A percentile compares a stretch with the other conserved stretches of the same genome.
Evolutionary conservation across 2,329 filamentous ascomycete species (phyloP).

Genomic region (Neonectria faginata): DNA sequence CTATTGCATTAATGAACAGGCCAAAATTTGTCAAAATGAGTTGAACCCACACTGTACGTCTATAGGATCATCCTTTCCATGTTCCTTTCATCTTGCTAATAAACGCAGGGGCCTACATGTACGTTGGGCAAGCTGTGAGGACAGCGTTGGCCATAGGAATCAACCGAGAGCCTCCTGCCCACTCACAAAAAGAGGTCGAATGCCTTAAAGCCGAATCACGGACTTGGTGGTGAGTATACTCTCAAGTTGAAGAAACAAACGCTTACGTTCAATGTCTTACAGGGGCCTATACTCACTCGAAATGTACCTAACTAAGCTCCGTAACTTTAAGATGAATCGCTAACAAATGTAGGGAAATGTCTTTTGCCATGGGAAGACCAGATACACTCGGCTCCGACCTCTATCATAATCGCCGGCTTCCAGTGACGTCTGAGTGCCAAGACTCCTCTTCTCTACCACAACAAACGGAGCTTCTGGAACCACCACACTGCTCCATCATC

Average conservation of each 20-base stretch:
- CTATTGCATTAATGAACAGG: conserved; percentile 42
- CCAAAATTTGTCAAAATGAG: conserved; percentile 63
- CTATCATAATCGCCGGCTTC: conserved; percentile 58
- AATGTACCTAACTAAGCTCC: conserved; percentile 46
- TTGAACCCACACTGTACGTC: conserved; percentile 58
- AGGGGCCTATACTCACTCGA: conserved; percentile 59
- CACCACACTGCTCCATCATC: conserved; percentile 21
- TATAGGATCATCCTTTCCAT: too few species aligned
- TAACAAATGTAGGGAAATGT: conserved; percentile 54
- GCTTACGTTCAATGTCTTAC: not conserved
- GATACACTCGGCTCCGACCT: conserved; percentile 61
- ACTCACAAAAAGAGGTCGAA: conserved; percentile 49
- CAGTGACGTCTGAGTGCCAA: conserved; percentile 30
- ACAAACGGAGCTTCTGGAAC: conserved; percentile 18
- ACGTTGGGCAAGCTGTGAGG: conserved; percentile 59
- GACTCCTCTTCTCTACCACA: not conserved
- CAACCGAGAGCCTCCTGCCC: conserved; percentile 53
- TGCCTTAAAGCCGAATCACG: conserved; percentile 53
- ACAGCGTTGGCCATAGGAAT: conserved; percentile 61
- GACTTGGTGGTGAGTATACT: conserved; percentile 57
- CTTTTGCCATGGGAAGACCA: conserved; percentile 60
- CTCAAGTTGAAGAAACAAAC: accelerated
- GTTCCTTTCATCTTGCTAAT: not conserved
- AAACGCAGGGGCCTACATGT: conserved; percentile 56
- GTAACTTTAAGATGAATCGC: not conserved